A percentile compares a stretch with the other conserved stretches of the same genome.
phyloP scores from a whole-genome alignment of 2,329 filamentous ascomycete species.

The Gliomastix tumulicola region DNA sequence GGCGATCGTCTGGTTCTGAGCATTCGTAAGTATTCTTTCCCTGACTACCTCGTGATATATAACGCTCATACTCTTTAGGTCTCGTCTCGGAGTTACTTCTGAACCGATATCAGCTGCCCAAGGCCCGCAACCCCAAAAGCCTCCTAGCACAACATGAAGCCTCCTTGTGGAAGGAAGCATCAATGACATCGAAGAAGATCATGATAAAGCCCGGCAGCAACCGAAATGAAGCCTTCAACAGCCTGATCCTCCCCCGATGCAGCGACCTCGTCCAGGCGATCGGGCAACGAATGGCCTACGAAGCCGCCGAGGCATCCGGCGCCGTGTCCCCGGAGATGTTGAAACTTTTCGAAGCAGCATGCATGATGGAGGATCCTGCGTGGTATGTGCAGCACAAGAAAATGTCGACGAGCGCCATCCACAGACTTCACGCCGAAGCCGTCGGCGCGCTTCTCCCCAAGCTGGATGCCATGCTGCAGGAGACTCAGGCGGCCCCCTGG shows the following conservation, averaged over 20 bases:
- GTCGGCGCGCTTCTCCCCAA: too few species aligned
- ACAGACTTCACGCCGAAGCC: too few species aligned
- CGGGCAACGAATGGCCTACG: conserved; percentile 19
- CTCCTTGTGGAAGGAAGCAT: conserved; percentile 12
- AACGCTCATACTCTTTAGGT: too few species aligned
- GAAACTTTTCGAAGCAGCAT: too few species aligned
- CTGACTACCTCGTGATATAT: not conserved
- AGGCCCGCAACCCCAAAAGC: conserved; percentile 3
- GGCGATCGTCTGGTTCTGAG: conserved; percentile 16
- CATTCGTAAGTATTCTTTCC: conserved; percentile 13
- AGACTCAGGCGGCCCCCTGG: too few species aligned
- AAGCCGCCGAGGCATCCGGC: conserved; percentile 11
- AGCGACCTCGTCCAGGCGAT: conserved; percentile 13
- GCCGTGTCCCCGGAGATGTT: too few species aligned
- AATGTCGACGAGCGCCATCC: too few species aligned
- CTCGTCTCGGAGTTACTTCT: conserved; percentile 16
- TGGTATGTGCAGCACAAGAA: too few species aligned
- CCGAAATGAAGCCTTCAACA: conserved; percentile 11
- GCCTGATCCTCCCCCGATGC: conserved; percentile 14
- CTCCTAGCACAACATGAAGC: conserved; percentile 13
- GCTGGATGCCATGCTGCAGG: too few species aligned
- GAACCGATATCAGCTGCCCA: conserved; percentile 12
- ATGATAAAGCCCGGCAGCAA: conserved; percentile 6
- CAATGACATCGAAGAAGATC: conserved; percentile 1
- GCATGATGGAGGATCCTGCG: too few species aligned